Percentiles rank a stretch among this genome's conserved stretches.
Evolutionary conservation across 352 stramenopile genomes (phyloP).

Genomic region (Phytophthora kernoviae): DNA sequence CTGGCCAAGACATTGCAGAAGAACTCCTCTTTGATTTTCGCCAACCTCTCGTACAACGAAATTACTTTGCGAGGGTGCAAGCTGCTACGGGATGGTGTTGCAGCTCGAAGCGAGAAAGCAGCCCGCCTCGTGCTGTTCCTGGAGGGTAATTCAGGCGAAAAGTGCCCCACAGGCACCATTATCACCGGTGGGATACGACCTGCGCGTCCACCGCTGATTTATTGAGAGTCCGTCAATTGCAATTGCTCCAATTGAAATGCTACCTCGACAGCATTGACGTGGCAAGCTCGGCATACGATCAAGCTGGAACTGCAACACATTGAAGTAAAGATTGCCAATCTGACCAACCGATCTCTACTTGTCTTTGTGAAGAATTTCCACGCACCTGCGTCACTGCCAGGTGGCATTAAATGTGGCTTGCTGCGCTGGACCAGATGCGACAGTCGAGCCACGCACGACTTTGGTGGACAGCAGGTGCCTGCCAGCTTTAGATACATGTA

Average conservation of each 20-base stretch:
- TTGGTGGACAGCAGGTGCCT: too few species aligned
- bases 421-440: background rate
- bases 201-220: slow-evolving; percentile 10
- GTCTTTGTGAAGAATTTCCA: background rate
- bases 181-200: slow-evolving; percentile 37
- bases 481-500: too few species aligned
- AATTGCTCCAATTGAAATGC: too few species aligned
- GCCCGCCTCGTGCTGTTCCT: slow-evolving; percentile 27
- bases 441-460: background rate
- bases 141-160: slow-evolving; percentile 48
- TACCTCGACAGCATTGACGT: too few species aligned
- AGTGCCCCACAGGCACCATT: slow-evolving; percentile 34
- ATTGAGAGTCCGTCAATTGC: slow-evolving; percentile 3
- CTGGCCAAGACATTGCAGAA: slow-evolving; percentile 50
- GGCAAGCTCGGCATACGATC: too few species aligned
- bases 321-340: too few species aligned
- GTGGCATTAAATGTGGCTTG: too few species aligned
- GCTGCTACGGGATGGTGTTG: slow-evolving; percentile 56
- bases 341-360: too few species aligned
- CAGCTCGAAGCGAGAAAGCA: slow-evolving; percentile 19
- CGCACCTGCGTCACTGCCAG: background rate
- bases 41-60: slow-evolving; percentile 81
- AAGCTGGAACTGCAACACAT: too few species aligned
- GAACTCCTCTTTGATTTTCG: slow-evolving; percentile 45
- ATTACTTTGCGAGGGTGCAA: slow-evolving; percentile 81